Evolutionary conservation across 2,329 filamentous ascomycete genomes (phyloP).

Genomic region (Stylonectria norvegica): DNA sequence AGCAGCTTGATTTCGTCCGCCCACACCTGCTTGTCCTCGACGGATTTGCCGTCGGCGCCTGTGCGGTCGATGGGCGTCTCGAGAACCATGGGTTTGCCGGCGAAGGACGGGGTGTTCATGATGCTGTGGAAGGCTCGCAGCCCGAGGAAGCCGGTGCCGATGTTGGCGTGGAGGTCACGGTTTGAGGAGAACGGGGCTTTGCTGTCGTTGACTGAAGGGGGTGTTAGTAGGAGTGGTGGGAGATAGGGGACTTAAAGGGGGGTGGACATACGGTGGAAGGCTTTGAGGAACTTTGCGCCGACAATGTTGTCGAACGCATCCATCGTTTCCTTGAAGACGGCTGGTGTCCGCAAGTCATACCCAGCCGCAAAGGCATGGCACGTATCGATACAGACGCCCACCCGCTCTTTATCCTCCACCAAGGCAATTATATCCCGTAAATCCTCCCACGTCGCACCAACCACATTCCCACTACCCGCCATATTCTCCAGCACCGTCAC

Average conservation of each 20-base stretch:
- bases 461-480: constrained; percentile 83
- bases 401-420: constrained; percentile 75
- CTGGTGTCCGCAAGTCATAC: constrained; percentile 78
- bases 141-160: constrained; percentile 90
- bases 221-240: constrained; percentile 3
- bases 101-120: constrained; percentile 76
- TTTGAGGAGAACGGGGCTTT: constrained; percentile 82
- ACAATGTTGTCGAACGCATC: constrained; percentile 72
- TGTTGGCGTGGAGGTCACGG: constrained; percentile 91
- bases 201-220: constrained; percentile 74
- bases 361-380: constrained; percentile 95
- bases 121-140: constrained; percentile 86
- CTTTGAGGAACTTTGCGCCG: constrained; percentile 74
- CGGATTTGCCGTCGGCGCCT: constrained; percentile 60
- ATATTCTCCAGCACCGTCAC: constrained; percentile 92
- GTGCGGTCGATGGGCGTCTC: constrained; percentile 89
- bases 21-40: constrained; percentile 83
- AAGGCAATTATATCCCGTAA: constrained; percentile 77
- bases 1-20: constrained; percentile 92
- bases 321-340: constrained; percentile 70
- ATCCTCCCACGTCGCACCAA: constrained; percentile 83
- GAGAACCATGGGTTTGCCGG: constrained; percentile 82
- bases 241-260: neutral
- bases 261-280: constrained; percentile 60
- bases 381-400: constrained; percentile 94